Percentiles rank a stretch among this genome's conserved stretches.
phyloP scores from a whole-genome alignment of 441 rosid genomes.

The Erodium texanum region DNA sequence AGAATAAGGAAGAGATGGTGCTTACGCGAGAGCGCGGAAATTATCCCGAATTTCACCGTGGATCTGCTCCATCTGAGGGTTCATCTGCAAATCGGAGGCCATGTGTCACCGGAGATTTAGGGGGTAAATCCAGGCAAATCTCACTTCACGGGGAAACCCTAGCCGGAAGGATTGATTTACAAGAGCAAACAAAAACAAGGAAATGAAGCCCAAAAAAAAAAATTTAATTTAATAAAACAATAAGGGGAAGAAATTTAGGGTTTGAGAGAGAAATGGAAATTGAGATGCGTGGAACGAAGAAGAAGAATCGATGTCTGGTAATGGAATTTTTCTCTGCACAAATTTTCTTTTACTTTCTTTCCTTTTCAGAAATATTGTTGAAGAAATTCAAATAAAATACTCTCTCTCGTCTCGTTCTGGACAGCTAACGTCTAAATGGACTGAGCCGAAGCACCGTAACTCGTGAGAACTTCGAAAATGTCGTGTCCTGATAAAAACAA shows the following conservation, averaged over 20 bases:
- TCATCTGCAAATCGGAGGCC: slow-evolving; percentile 61
- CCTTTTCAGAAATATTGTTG: background rate
- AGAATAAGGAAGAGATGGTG: background rate
- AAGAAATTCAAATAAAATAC: background rate
- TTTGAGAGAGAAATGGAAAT: too few species aligned
- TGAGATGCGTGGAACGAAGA: too few species aligned
- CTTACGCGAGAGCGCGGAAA: slow-evolving; percentile 87
- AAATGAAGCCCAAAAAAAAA: background rate
- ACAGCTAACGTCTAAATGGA: background rate
- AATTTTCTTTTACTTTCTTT: background rate
- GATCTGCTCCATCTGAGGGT: slow-evolving; percentile 91
- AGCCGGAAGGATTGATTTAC: slow-evolving; percentile 2
- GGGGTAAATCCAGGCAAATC: too few species aligned
- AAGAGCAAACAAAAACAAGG: background rate
- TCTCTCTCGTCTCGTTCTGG: background rate
- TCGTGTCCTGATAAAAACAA: too few species aligned
- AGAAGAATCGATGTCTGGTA: slow-evolving; percentile 22
- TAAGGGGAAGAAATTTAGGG: too few species aligned
- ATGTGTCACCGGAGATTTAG: slow-evolving; percentile 16
- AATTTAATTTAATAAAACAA: slow-evolving; percentile 7
- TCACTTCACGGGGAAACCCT: slow-evolving; percentile 15
- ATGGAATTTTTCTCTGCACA: background rate
- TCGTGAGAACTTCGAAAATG: too few species aligned
- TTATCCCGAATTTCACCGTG: slow-evolving; percentile 76
- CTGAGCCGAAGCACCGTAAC: background rate